phyloP scores from a whole-genome alignment of 2,329 filamentous ascomycete species.

The Thelonectria blattea region DNA sequence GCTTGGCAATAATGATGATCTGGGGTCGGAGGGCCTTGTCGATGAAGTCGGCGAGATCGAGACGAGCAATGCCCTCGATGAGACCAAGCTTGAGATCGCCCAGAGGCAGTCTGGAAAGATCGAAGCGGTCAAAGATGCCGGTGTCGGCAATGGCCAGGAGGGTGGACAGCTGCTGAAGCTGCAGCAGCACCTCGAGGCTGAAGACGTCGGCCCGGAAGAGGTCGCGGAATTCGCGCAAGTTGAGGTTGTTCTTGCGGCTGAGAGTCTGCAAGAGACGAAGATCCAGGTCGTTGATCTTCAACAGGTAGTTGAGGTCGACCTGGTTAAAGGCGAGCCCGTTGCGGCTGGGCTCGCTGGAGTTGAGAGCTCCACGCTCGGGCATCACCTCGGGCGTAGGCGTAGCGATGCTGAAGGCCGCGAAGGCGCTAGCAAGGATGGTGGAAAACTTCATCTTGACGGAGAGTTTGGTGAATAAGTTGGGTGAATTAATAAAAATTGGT shows the following conservation, averaged over 20 bases:
- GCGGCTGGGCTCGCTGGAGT: constrained; percentile 45
- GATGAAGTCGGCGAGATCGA: constrained; percentile 42
- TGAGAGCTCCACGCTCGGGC: constrained; percentile 45
- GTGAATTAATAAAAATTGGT: constrained; percentile 21
- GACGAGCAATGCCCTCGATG: constrained; percentile 35
- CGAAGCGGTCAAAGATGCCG: constrained; percentile 40
- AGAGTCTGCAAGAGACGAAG: constrained; percentile 49
- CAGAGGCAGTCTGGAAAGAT: constrained; percentile 37
- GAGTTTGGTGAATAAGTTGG: constrained; percentile 16
- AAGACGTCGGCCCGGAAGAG: constrained; percentile 50
- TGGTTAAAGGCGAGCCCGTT: constrained; percentile 49
- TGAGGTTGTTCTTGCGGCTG: constrained; percentile 52
- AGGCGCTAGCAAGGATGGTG: constrained; percentile 51
- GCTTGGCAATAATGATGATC: constrained; percentile 37
- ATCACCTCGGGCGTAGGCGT: constrained; percentile 46
- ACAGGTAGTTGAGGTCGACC: constrained; percentile 53
- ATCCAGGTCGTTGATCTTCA: constrained; percentile 54
- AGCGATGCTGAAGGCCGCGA: constrained; percentile 53
- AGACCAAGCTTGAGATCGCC: constrained; percentile 40
- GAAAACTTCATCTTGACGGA: constrained; percentile 57
- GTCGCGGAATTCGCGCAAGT: constrained; percentile 50
- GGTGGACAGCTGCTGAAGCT: constrained; percentile 50
- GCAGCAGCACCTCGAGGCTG: constrained; percentile 48
- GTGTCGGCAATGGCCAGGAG: constrained; percentile 43
- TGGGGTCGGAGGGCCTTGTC: constrained; percentile 37